Conservation (phyloP, 805 yeast genomes). For the Candida xiaguanensis region DNA sequence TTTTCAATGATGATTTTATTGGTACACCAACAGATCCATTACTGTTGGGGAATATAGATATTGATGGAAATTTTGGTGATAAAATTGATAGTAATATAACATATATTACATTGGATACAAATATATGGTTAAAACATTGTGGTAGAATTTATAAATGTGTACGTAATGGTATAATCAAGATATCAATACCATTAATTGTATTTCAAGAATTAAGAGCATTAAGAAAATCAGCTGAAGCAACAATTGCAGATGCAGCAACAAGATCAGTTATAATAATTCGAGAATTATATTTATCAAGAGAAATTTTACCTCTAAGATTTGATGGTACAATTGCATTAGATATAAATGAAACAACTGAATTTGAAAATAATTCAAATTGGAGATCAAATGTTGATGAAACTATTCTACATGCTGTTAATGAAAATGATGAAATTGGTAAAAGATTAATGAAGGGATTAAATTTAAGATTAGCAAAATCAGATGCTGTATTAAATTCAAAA, state of each 20-base stretch:
- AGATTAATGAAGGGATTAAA: conserved; percentile 40
- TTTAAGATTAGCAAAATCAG: conserved; percentile 13
- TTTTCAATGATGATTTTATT: conserved; percentile 8
- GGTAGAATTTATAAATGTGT: conserved; percentile 72
- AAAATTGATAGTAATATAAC: conserved; percentile 56
- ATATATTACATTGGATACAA: conserved; percentile 66
- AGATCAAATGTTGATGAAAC: conserved; percentile 69
- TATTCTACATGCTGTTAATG: conserved; percentile 49
- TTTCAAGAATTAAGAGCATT: conserved; percentile 74
- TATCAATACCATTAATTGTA: conserved; percentile 69
- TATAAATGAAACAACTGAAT: conserved; percentile 68
- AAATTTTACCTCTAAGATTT: conserved; percentile 58
- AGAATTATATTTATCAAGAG: conserved; percentile 56
- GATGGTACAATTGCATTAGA: conserved; percentile 68
- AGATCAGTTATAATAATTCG: conserved; percentile 72
- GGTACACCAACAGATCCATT: conserved; percentile 11
- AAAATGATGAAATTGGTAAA: conserved; percentile 38
- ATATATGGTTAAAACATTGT: conserved; percentile 78
- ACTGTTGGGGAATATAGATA: conserved; percentile 9
- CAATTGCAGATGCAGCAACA: conserved; percentile 76
- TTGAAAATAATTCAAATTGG: conserved; percentile 72
- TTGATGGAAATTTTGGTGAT: conserved; percentile 52
- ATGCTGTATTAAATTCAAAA: conserved; percentile 24
- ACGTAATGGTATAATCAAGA: conserved; percentile 52
- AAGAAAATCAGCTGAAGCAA: conserved; percentile 66